Base-by-base conservation (phyloP, 139 green algal genomes). In the Coccomyxa sp. region DNA sequence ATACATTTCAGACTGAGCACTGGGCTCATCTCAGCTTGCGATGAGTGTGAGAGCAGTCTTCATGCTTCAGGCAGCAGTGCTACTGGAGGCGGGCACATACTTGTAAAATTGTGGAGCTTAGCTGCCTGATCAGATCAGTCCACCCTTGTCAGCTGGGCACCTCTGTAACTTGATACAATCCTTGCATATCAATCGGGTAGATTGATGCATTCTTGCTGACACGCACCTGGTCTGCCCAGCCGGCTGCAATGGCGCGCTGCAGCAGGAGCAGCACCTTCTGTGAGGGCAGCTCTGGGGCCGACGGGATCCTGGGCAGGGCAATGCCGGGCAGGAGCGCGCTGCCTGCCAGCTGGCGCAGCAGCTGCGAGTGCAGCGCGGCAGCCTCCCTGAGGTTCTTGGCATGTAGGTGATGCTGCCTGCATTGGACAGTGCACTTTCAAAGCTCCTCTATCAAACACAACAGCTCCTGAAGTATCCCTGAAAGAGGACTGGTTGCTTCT, bases 151-250 rank as follows among this genome's bases (percentile, higher is more conserved):
- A 27, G 10, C 14, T 27, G 14, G 44, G 44, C 12, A 58, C 14
- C 44, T 10, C 10, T 10, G 44, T 10, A 58, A 27, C 14, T 58
- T 10, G 14, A 58, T 14, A 58, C 22, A 64, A 22, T 18, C 18
- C 5, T 22, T 31, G 5, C 2, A 64, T 64, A 31, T 58, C 2
- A 5, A 64, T 5, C 22, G 4, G 22, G 18, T 22, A 64, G 50
- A 18, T 71, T 44, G 24, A 29, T 41, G 44, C 74, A 29, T 7
- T 14, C 0, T 35, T 29, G 9, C 14, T n/a, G 6, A 37, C 14
- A 34, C 54, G 8, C 39, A 88, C 84, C 83, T 94, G 90, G 77
- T 99, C 95, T 6, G 90, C 91, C 95, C 95, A 99, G 0, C 95
- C 95, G 14, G 91, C 90, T 18, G 88, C 90, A 35, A 97, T 54